phyloP scores from a whole-genome alignment of 768 basidiomycete species.

The Boletus vinaceobasis region DNA sequence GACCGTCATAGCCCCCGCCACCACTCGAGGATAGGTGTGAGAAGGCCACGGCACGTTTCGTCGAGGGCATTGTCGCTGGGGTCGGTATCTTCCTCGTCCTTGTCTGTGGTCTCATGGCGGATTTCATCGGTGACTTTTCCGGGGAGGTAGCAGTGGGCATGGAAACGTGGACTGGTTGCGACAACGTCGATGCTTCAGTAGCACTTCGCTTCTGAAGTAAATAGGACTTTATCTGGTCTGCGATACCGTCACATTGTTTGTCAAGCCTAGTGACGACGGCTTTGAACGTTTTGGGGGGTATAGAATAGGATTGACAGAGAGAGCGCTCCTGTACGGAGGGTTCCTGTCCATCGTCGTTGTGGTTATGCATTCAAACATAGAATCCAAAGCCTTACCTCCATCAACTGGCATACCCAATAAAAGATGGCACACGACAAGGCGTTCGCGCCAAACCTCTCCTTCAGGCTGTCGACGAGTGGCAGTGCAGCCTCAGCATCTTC shows the following conservation, averaged over 20 bases:
- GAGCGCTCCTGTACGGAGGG: slow-evolving; percentile 19
- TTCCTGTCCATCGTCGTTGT: slow-evolving; percentile 11
- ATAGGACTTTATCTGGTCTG: slow-evolving; percentile 20
- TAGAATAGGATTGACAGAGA: slow-evolving; percentile 16
- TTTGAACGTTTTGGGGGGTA: slow-evolving; percentile 18
- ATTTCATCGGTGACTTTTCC: slow-evolving; percentile 20
- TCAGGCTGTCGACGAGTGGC: slow-evolving; percentile 13
- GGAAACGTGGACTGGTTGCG: neutral
- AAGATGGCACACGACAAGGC: slow-evolving; percentile 40
- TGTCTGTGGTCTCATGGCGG: slow-evolving; percentile 14
- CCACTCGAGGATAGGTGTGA: slow-evolving; percentile 7
- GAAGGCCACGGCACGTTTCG: slow-evolving; percentile 32
- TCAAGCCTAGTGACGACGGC: slow-evolving; percentile 19
- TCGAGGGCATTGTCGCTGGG: slow-evolving; percentile 18
- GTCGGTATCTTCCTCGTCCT: neutral
- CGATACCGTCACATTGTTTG: slow-evolving; percentile 23
- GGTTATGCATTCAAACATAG: neutral
- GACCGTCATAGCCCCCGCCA: slow-evolving; percentile 25
- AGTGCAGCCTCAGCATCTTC: slow-evolving; percentile 31
- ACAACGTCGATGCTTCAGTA: neutral
- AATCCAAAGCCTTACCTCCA: slow-evolving; percentile 30
- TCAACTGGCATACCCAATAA: slow-evolving; percentile 43
- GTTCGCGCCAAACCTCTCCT: slow-evolving; percentile 14
- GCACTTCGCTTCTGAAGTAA: slow-evolving; percentile 4
- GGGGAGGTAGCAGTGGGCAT: slow-evolving; percentile 6